Evolutionary conservation across 495 filamentous ascomycete genomes (phyloP), one percentile per base, ranked within the genome.

Genomic region (Filosporella fistucella): DNA sequence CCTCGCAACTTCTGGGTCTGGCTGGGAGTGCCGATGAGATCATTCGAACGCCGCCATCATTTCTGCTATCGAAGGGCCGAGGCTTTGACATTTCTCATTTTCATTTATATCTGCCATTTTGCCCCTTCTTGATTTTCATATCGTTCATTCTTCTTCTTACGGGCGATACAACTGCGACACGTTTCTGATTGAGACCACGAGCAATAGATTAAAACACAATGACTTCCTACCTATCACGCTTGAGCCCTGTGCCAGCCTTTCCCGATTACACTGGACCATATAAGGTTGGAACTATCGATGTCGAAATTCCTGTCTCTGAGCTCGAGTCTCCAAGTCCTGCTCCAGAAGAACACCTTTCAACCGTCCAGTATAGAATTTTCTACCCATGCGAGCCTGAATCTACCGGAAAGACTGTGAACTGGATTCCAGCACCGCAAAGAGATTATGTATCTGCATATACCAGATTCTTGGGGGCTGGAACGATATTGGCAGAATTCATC

Each of bases 351-450:
- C 60, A 64, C 9, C 69, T 85, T 24, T 62, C 77, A 12, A 91
- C 87, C 5, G 64, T 89, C 32, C 80, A 80, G 39, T 91, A 86
- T 64, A 72, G 86, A 18, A 69, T 89, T 26, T 91, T 84, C 68
- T 90, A 91, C 58, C 87, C 87, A 3, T 78, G 78, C 26, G 62
- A 67, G 35, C 62, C 69, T 4, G 65, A 67, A 13, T 59, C 69
- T 13, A 46, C 34, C 36, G 47, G 34, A 16, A 49, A 44, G 29
- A 42, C 23, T 3, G 70, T 86, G 14, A 70, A 75, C 35, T 91
- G 87, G 87, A 70, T 91, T 25, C 85, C 87, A 0, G 65, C 74
- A 17, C 87, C 88, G 1, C 87, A 91, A 58, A 63, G 79, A 11
- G 77, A 78, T 14, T 80, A 85, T 54, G 58, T 91, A 9, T 71